Conservation (phyloP, 208 protist genomes). For the Leishmania lainsoni region DNA sequence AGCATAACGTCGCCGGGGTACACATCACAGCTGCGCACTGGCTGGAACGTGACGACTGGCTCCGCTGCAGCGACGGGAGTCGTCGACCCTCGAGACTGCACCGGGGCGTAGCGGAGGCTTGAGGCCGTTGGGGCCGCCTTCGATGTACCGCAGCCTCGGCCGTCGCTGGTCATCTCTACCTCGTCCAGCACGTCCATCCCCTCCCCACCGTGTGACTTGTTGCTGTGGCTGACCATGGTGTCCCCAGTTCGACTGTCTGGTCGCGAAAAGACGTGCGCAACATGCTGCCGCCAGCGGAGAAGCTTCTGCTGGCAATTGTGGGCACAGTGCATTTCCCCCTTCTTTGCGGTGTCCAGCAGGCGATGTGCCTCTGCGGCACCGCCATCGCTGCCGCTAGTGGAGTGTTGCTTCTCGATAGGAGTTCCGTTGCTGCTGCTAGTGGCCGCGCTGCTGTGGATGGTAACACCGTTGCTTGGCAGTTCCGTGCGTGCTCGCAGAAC, state of each 20-base stretch:
- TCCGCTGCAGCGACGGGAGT: not conserved
- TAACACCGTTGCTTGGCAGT: not conserved
- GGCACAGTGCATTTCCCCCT: not conserved
- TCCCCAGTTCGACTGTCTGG: not conserved
- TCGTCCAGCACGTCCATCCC: not conserved
- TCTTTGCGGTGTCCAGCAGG: not conserved
- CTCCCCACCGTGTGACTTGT: not conserved
- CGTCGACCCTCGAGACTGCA: not conserved
- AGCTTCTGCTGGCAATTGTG: not conserved
- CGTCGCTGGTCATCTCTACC: not conserved
- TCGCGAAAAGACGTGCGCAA: not conserved
- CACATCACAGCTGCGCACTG: conserved; percentile 67
- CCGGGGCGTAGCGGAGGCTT: not conserved
- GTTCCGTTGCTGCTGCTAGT: not conserved
- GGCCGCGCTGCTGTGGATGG: not conserved
- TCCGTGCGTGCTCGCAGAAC: conserved; percentile 43
- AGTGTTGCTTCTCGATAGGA: no score
- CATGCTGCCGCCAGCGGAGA: not conserved
- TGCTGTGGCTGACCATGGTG: not conserved
- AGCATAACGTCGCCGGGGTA: conserved; percentile 84
- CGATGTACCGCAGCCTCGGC: not conserved
- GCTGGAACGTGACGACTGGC: conserved; percentile 31
- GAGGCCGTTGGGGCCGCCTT: not conserved
- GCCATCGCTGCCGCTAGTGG: not conserved
- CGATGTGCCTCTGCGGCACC: not conserved